Conservation (phyloP, 2,329 filamentous ascomycete genomes). For the Penicillium sp. region DNA sequence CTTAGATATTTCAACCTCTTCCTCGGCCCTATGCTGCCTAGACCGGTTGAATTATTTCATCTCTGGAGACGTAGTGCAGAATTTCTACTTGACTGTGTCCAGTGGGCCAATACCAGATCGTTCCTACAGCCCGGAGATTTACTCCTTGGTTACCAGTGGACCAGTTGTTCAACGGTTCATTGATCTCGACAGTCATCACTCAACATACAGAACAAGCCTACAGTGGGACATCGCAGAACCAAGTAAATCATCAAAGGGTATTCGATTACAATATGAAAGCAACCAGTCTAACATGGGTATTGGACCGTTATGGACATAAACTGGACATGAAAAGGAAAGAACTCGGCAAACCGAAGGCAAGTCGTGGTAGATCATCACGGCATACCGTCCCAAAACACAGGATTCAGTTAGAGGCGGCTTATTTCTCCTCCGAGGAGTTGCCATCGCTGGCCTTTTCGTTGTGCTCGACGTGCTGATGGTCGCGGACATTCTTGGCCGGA, state of each 20-base stretch:
- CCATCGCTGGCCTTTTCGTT: slow-evolving; percentile 16
- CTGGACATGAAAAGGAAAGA: not conserved
- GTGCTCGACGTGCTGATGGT: slow-evolving; percentile 11
- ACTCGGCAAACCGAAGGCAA: not conserved
- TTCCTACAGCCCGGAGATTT: not conserved
- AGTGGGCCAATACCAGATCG: not conserved
- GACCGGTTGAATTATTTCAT: too few species aligned
- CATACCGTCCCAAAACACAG: not conserved
- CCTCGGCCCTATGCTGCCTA: too few species aligned
- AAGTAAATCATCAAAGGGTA: not conserved
- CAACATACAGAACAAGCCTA: not conserved
- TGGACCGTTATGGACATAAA: slow-evolving; percentile 6
- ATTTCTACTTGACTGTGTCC: not conserved
- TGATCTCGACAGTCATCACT: too few species aligned
- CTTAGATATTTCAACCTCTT: too few species aligned
- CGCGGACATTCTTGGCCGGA: slow-evolving; percentile 5
- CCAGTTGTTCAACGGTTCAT: not conserved
- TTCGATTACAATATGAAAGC: slow-evolving; percentile 2
- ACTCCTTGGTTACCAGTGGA: not conserved
- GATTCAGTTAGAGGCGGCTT: not conserved
- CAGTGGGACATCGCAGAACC: not conserved
- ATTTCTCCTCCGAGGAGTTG: slow-evolving; percentile 17
- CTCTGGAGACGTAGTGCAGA: not conserved
- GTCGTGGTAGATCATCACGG: slow-evolving; percentile 3
- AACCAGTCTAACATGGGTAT: slow-evolving; percentile 15